Conservation (phyloP, 768 basidiomycete species). For the Lactarius hengduanensis region DNA sequence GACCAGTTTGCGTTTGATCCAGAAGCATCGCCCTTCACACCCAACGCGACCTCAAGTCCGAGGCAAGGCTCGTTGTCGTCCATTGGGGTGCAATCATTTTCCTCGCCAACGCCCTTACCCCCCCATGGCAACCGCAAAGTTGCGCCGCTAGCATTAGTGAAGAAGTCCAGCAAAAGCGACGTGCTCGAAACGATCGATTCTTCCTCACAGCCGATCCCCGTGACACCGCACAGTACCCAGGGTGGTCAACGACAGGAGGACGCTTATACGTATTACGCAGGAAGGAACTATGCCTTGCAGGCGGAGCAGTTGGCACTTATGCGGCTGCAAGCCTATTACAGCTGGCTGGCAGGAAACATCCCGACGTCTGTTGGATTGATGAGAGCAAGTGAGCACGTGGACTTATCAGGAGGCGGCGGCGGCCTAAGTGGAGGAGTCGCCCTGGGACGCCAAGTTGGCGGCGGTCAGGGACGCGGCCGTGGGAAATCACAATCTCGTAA, state of each 20-base stretch:
- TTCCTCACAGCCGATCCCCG: not conserved
- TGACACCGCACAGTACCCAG: slow-evolving; percentile 3
- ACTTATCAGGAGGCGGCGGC: slow-evolving; percentile 22
- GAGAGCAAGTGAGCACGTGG: slow-evolving; percentile 20
- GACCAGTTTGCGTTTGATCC: slow-evolving; percentile 26
- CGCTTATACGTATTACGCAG: slow-evolving; percentile 12
- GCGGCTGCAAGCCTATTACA: slow-evolving; percentile 19
- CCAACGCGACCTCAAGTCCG: slow-evolving; percentile 27
- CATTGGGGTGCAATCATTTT: slow-evolving; percentile 15
- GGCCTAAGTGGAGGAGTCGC: slow-evolving; percentile 27
- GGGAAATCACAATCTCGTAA: slow-evolving; percentile 21
- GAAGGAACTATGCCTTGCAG: slow-evolving; percentile 7
- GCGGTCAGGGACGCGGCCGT: slow-evolving; percentile 15
- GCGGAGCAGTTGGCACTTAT: slow-evolving; percentile 17
- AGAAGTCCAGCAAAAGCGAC: not conserved
- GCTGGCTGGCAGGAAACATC: slow-evolving; percentile 13
- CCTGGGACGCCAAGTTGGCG: slow-evolving; percentile 5
- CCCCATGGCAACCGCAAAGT: slow-evolving; percentile 22
- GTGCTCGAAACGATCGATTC: slow-evolving; percentile 4
- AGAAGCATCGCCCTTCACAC: slow-evolving; percentile 23
- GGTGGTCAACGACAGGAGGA: slow-evolving; percentile 12
- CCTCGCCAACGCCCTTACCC: slow-evolving; percentile 20
- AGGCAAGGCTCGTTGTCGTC: slow-evolving; percentile 14
- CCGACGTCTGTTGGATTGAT: not conserved
- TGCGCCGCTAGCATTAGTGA: slow-evolving; percentile 6